Evolutionary conservation across 2,329 filamentous ascomycete genomes (phyloP), one percentile per base, ranked within the genome.

Genomic region (Triangularia verruculosa): DNA sequence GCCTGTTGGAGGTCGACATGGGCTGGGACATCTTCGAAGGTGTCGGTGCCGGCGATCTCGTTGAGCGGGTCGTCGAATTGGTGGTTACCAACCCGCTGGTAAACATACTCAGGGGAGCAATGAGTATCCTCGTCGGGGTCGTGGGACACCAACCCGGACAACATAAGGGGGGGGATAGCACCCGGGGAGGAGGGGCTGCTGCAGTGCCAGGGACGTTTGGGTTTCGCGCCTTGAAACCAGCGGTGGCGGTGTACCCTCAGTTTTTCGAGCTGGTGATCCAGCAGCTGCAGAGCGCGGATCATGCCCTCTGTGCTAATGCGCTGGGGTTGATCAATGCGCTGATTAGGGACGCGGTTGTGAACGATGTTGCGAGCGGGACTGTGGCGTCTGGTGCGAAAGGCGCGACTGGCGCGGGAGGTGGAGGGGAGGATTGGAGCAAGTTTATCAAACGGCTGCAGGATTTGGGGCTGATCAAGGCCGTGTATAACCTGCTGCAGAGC

Each of bases 371-470:
- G 73, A 68, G 67, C 5, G 70, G 72, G 28, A 72, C 72, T 9
- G 66, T 67, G 3, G 70, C 71, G 32, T 72, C 74, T 55, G 75
- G 74, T 3, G 73, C 77, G 1, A 47, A 47, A 11, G 39, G 39
- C 2, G 6, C 34, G 8, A 13, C 13, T 5, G 39, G 34, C 2
- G 13, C n/a, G 39, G 39, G n/a, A 47, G 39, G 39, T 7, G 39
- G 39, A 9, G 78, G 76, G 15, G 88, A 91, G 65, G 94, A 98
- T 71, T 98, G 95, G 93, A 91, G 93, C 57, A 95, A 91, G 71
- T 96, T 98, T 72, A 93, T 99, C 76, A 97, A 97, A 79, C 85
- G 89, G 68, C 78, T 99, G 69, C 95, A 98, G 76, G 94, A 98
- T 77, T 79, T 98, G 28, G 95, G 94, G 0, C 86, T 98, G 43